Percentiles rank a stretch among this genome's conserved stretches.
Evolutionary conservation across 768 basidiomycete species (phyloP).

Genomic region (Brasilioporus rufonigricans): DNA sequence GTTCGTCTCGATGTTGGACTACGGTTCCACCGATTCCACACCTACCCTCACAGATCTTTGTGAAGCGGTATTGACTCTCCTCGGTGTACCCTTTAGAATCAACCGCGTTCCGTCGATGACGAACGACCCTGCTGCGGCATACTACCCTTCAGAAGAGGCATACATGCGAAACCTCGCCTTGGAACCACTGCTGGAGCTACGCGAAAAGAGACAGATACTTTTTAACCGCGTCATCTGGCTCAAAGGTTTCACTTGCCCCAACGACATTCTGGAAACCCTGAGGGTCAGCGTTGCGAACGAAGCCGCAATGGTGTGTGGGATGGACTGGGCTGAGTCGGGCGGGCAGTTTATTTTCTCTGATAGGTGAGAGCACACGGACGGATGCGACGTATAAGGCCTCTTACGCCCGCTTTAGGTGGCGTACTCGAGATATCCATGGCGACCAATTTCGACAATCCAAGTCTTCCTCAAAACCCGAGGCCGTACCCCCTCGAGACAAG

Average conservation of each 20-base stretch:
- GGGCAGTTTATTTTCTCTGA: slow-evolving; percentile 99
- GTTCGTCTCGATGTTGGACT: slow-evolving; percentile 98
- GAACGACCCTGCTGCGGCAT: slow-evolving; percentile 77
- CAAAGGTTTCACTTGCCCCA: slow-evolving; percentile 98
- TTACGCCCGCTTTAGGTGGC: slow-evolving; percentile 59
- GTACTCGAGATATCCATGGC: slow-evolving; percentile 96
- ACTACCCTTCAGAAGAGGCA: slow-evolving; percentile 95
- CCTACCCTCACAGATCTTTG: slow-evolving; percentile 92
- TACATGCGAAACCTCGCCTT: slow-evolving; percentile 90
- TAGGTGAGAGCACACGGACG: slow-evolving; percentile 50
- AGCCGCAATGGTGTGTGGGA: slow-evolving; percentile 99
- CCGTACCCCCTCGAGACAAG: slow-evolving; percentile 89
- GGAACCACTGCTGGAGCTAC: slow-evolving; percentile 85
- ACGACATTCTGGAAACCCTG: slow-evolving; percentile 95
- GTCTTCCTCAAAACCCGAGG: slow-evolving; percentile 86
- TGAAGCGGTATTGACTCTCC: slow-evolving; percentile 90
- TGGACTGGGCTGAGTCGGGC: slow-evolving; percentile 99
- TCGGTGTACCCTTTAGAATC: slow-evolving; percentile 92
- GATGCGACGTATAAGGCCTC: not conserved
- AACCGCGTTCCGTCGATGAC: slow-evolving; percentile 94
- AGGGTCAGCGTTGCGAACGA: slow-evolving; percentile 87
- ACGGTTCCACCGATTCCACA: slow-evolving; percentile 93
- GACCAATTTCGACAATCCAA: slow-evolving; percentile 98
- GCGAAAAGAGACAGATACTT: slow-evolving; percentile 68
- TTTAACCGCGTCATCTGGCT: slow-evolving; percentile 96